Conservation (phyloP, 2,329 filamentous ascomycete genomes). For the Paecilomyces fulvus region DNA sequence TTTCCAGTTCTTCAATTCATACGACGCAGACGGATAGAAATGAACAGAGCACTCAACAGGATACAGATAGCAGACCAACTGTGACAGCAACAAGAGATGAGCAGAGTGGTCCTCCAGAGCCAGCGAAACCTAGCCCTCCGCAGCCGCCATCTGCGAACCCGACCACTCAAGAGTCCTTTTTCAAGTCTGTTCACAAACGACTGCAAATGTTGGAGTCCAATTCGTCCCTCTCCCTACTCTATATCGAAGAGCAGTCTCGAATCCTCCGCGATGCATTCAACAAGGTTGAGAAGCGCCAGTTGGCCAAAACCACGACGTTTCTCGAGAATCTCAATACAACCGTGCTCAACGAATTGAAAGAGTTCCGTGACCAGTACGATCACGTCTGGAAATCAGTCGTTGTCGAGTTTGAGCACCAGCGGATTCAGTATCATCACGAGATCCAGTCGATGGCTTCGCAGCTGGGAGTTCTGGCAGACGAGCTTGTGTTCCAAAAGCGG, state of each 20-base stretch:
- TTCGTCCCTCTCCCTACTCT: slow-evolving; percentile 83
- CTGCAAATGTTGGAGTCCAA: slow-evolving; percentile 87
- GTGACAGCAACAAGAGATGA: slow-evolving; percentile 22
- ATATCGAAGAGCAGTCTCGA: slow-evolving; percentile 91
- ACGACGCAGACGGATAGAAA: slow-evolving; percentile 9
- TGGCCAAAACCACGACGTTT: slow-evolving; percentile 74
- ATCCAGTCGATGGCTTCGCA: slow-evolving; percentile 72
- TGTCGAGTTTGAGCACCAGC: slow-evolving; percentile 79
- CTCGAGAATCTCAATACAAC: slow-evolving; percentile 79
- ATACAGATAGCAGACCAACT: slow-evolving; percentile 14
- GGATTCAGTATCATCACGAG: slow-evolving; percentile 74
- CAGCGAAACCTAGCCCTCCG: slow-evolving; percentile 30
- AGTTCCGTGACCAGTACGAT: slow-evolving; percentile 79
- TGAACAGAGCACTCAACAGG: slow-evolving; percentile 14
- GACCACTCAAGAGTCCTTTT: slow-evolving; percentile 93
- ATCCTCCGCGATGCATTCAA: slow-evolving; percentile 81
- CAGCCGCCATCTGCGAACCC: slow-evolving; percentile 54
- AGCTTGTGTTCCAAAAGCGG: slow-evolving; percentile 73
- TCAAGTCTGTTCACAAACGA: slow-evolving; percentile 91
- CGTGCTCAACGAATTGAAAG: slow-evolving; percentile 70
- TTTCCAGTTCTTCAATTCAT: slow-evolving; percentile 11
- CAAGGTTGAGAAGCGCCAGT: slow-evolving; percentile 78
- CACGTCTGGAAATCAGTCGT: slow-evolving; percentile 95
- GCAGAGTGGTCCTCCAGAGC: slow-evolving; percentile 21
- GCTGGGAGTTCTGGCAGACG: slow-evolving; percentile 84